Percentiles rank a stretch among this genome's conserved stretches.
Evolutionary conservation across 495 filamentous ascomycete genomes (phyloP).

Genomic region (Talaromyces proteolyticus): DNA sequence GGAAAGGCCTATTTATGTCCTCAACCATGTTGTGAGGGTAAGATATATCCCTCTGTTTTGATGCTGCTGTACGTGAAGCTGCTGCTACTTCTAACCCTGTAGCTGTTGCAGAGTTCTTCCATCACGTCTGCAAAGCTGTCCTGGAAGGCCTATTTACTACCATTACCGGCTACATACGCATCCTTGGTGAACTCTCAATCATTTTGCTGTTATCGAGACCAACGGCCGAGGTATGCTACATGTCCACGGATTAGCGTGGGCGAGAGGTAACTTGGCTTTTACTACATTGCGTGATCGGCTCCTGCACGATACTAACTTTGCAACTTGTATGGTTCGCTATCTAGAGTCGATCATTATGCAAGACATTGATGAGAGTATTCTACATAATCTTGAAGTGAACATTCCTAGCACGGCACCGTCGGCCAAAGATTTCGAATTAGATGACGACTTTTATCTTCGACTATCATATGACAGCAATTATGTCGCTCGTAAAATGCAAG

Average conservation of each 20-base stretch:
- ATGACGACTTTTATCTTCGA: constrained; percentile 1
- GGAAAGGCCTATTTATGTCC: too few species aligned
- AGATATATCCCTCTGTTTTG: too few species aligned
- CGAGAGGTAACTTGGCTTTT: constrained; percentile 10
- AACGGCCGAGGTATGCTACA: constrained; percentile 16
- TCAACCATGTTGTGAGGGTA: too few species aligned
- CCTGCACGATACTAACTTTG: constrained; percentile 5
- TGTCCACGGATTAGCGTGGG: constrained; percentile 10
- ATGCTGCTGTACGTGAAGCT: not conserved
- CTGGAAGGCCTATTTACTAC: constrained; percentile 1
- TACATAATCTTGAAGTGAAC: not conserved
- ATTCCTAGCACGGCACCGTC: not conserved
- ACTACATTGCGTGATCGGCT: constrained; percentile 7
- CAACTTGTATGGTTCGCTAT: constrained; percentile 5
- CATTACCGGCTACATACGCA: not conserved
- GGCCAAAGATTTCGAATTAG: not conserved
- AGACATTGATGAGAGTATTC: constrained; percentile 1
- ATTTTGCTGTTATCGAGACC: constrained; percentile 14
- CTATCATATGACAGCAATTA: constrained; percentile 1
- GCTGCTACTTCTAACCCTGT: constrained; percentile 5
- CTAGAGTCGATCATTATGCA: constrained; percentile 8
- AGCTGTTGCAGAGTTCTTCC: constrained; percentile 12
- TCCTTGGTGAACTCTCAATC: constrained; percentile 12
- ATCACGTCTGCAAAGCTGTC: constrained; percentile 7
- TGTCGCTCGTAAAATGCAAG: constrained; percentile 3